A percentile compares a stretch with the other conserved stretches of the same genome.
Evolutionary conservation across 139 green algal species (phyloP).

Genomic region (Nannochloris sp.): DNA sequence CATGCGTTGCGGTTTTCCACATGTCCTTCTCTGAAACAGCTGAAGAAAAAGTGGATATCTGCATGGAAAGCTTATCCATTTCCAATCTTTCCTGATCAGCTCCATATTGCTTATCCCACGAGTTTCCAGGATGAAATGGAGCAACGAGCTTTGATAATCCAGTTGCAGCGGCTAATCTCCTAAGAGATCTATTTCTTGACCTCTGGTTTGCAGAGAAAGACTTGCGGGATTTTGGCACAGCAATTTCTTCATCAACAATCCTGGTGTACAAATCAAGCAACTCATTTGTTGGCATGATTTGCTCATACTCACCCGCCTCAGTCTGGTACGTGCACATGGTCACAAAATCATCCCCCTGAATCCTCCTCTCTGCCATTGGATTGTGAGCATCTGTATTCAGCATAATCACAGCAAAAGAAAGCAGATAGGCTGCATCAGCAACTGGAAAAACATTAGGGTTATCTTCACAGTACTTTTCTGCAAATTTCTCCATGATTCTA

Average conservation of each 20-base stretch:
- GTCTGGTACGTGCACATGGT: conserved; percentile 49
- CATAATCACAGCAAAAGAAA: conserved; percentile 91
- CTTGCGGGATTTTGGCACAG: background rate
- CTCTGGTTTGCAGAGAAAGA: background rate
- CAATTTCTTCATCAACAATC: conserved; percentile 6
- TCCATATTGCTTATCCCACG: conserved; percentile 49
- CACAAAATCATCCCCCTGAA: conserved; percentile 70
- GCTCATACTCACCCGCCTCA: conserved; percentile 32
- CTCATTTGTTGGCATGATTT: conserved; percentile 57
- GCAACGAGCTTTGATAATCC: conserved; percentile 43
- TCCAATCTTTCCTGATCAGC: conserved; percentile 38
- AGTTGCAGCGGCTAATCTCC: conserved; percentile 51
- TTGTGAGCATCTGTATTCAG: conserved; percentile 96
- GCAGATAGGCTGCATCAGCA: conserved; percentile 77
- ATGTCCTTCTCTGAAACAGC: conserved; percentile 24
- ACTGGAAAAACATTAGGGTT: conserved; percentile 60
- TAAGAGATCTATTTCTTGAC: conserved; percentile 4
- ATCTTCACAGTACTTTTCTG: conserved; percentile 60
- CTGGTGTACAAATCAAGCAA: conserved; percentile 26
- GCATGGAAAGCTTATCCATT: conserved; percentile 14
- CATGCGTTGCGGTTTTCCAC: conserved; percentile 65
- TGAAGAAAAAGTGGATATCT: conserved; percentile 13
- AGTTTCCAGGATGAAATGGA: conserved; percentile 31
- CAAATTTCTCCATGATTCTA: conserved; percentile 99
- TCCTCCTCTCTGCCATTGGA: conserved; percentile 69